Evolutionary conservation across 1,284 basidiomycete species (phyloP).

Genomic region (Phaffia rhodozyma): DNA sequence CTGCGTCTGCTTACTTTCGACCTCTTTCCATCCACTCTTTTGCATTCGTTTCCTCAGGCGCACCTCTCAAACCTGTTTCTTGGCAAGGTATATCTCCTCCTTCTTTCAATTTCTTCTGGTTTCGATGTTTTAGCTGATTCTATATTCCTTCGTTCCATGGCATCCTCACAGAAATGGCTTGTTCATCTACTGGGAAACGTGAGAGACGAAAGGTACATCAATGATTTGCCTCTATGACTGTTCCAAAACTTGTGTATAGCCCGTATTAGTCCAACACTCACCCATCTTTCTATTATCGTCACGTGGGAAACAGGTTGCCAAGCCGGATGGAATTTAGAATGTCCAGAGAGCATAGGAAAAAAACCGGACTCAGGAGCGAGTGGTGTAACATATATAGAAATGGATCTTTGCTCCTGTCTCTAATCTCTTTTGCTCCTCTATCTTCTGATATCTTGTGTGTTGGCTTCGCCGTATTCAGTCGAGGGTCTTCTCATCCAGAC

Average conservation of each 20-base stretch:
- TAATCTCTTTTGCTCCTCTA: too few relatives aligned
- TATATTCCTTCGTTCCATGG: too few relatives aligned
- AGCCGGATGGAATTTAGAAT: constrained; percentile 31
- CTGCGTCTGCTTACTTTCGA: not conserved
- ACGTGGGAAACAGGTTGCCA: constrained; percentile 28
- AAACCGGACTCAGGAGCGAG: too few relatives aligned
- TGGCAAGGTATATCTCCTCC: constrained; percentile 26
- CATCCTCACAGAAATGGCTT: constrained; percentile 32
- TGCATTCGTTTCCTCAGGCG: constrained; percentile 22
- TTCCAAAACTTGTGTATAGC: not conserved
- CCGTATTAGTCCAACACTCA: not conserved
- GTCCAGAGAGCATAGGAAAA: not conserved
- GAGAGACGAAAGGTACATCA: constrained; percentile 31
- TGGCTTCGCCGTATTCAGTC: too few relatives aligned
- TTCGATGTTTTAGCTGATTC: not conserved
- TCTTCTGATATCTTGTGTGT: too few relatives aligned
- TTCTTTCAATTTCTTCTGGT: not conserved
- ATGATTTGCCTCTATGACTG: too few relatives aligned
- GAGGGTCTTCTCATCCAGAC: too few relatives aligned
- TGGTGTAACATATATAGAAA: too few relatives aligned
- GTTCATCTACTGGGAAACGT: constrained; percentile 31
- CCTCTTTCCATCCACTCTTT: not conserved
- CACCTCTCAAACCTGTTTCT: constrained; percentile 32
- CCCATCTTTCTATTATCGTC: not conserved
- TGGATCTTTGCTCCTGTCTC: too few relatives aligned